Evolutionary conservation across 306 rosid species (phyloP).

Genomic region (Ziziphus jujuba): DNA sequence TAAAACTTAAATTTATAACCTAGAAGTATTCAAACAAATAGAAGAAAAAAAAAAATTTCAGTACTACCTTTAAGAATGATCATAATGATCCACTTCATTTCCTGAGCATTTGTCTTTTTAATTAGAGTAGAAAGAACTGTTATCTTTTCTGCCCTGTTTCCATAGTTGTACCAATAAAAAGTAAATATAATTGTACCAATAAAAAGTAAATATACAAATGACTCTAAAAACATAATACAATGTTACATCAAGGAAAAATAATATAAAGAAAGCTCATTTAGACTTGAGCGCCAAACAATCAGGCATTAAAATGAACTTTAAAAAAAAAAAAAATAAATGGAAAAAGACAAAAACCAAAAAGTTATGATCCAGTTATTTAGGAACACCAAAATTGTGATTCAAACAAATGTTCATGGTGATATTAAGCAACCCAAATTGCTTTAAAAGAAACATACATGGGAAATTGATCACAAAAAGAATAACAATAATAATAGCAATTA

Average conservation of each 20-base stretch:
- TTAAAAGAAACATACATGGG: too few relatives aligned
- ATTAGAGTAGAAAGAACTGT: conserved; percentile 75
- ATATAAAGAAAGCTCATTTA: conserved; percentile 2
- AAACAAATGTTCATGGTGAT: too few relatives aligned
- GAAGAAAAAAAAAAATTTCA: conserved; percentile 8
- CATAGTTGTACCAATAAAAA: conserved; percentile 30
- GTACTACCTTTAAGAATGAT: conserved; percentile 81
- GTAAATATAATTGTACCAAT: conserved; percentile 16
- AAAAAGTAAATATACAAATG: neutral
- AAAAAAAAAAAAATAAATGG: too few relatives aligned
- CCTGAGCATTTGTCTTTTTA: conserved; percentile 83
- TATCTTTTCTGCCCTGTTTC: conserved; percentile 68
- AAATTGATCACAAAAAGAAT: too few relatives aligned
- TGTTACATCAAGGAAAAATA: conserved; percentile 6
- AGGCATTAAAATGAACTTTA: too few relatives aligned
- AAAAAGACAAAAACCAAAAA: too few relatives aligned
- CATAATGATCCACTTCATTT: conserved; percentile 99
- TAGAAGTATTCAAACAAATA: conserved; percentile 12
- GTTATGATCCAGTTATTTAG: too few relatives aligned
- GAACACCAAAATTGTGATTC: too few relatives aligned
- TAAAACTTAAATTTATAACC: conserved; percentile 4
- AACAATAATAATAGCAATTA: too few relatives aligned
- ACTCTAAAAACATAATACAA: neutral
- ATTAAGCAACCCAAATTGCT: too few relatives aligned
- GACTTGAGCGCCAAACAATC: neutral